Evolutionary conservation across 2,329 filamentous ascomycete species (phyloP).

Genomic region (Periconia sp.): DNA sequence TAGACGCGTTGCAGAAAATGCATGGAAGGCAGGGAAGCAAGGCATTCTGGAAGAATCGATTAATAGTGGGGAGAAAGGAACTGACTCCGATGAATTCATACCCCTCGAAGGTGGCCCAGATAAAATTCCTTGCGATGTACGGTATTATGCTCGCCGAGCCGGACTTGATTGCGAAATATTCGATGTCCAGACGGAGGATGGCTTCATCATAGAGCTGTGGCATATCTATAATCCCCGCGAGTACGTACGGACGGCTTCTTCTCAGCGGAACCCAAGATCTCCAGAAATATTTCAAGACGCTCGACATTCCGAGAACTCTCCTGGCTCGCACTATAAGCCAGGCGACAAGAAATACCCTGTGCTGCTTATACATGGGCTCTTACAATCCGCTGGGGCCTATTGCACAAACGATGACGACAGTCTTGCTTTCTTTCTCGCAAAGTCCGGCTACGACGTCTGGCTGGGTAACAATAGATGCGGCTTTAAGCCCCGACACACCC

Average conservation of each 20-base stretch:
- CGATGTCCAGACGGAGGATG: slow-evolving; percentile 88
- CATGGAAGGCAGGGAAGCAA: slow-evolving; percentile 59
- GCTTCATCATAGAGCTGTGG: slow-evolving; percentile 86
- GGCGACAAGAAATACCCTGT: slow-evolving; percentile 73
- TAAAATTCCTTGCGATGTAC: slow-evolving; percentile 73
- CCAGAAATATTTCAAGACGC: slow-evolving; percentile 63
- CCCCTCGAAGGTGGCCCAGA: slow-evolving; percentile 82
- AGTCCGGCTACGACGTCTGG: slow-evolving; percentile 93
- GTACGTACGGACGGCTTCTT: slow-evolving; percentile 56
- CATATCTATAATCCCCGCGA: slow-evolving; percentile 85
- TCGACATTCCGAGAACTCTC: slow-evolving; percentile 16
- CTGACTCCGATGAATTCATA: slow-evolving; percentile 59
- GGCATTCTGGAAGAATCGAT: slow-evolving; percentile 39
- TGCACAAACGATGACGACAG: slow-evolving; percentile 89
- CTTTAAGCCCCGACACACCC: slow-evolving; percentile 73
- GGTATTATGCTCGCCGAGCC: slow-evolving; percentile 84
- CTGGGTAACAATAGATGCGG: slow-evolving; percentile 92
- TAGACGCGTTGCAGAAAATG: slow-evolving; percentile 59
- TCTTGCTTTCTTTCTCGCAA: slow-evolving; percentile 88
- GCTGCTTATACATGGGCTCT: slow-evolving; percentile 81
- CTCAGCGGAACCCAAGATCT: slow-evolving; percentile 57
- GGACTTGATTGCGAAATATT: slow-evolving; percentile 84
- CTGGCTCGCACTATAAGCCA: slow-evolving; percentile 28
- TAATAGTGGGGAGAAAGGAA: slow-evolving; percentile 41
- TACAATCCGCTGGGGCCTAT: slow-evolving; percentile 86